These are phyloP conservation scores for Dactylellina drechsleri DNA, from an alignment of 2,329 filamentous ascomycete species.

Conservation along the genomic window DNA sequence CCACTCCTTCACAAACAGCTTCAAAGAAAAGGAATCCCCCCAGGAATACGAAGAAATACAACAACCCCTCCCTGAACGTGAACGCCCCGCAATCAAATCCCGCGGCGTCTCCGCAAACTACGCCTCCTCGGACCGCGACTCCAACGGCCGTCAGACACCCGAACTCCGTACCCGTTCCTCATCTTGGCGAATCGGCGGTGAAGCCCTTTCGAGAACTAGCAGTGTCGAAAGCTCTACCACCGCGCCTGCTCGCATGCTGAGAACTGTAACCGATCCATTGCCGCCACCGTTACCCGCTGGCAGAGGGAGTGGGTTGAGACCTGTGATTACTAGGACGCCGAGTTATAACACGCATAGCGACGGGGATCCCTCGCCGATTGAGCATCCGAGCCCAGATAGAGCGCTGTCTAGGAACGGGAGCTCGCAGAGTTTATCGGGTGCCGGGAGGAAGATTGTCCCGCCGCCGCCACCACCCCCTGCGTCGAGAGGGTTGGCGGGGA, in stretches of 20 bases:
- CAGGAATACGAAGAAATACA: slow-evolving; percentile 68
- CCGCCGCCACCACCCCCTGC: slow-evolving; percentile 57
- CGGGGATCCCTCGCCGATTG: slow-evolving; percentile 55
- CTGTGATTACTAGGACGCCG: slow-evolving; percentile 41
- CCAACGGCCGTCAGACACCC: slow-evolving; percentile 40
- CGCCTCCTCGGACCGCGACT: slow-evolving; percentile 44
- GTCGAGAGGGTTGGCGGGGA: slow-evolving; percentile 46
- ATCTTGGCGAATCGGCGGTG: slow-evolving; percentile 45
- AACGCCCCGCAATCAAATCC: slow-evolving; percentile 68
- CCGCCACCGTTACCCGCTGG: slow-evolving; percentile 39
- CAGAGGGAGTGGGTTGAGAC: slow-evolving; percentile 31
- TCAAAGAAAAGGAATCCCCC: slow-evolving; percentile 63
- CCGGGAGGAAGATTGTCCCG: slow-evolving; percentile 54
- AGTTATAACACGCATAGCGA: slow-evolving; percentile 46
- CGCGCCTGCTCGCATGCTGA: slow-evolving; percentile 34
- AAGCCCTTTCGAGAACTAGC: slow-evolving; percentile 48
- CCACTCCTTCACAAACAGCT: slow-evolving; percentile 71
- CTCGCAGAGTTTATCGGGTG: slow-evolving; percentile 33
- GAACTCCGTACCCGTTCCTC: slow-evolving; percentile 40
- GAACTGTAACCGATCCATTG: slow-evolving; percentile 48
- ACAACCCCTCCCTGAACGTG: slow-evolving; percentile 64
- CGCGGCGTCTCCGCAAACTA: slow-evolving; percentile 54
- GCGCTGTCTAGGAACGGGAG: slow-evolving; percentile 46
- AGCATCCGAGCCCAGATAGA: slow-evolving; percentile 52
- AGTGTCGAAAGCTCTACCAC: slow-evolving; percentile 28